phyloP scores from a whole-genome alignment of 192 early-diverging fungal genomes.

The Coemansia sp. region DNA sequence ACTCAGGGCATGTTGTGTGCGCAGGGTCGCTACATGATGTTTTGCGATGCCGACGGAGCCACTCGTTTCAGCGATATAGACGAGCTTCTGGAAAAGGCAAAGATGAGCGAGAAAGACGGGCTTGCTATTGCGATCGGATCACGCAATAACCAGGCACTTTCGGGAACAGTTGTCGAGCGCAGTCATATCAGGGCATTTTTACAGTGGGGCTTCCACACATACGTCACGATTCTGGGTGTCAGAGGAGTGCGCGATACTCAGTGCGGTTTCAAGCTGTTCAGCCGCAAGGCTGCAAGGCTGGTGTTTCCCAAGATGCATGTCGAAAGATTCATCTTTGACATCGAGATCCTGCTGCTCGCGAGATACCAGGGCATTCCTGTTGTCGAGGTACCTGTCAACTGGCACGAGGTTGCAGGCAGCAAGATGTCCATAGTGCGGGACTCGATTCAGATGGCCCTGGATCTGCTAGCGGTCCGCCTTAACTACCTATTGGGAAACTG shows the following conservation, averaged over 20 bases:
- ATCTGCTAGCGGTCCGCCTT: slow-evolving; percentile 82
- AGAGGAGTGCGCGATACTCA: slow-evolving; percentile 91
- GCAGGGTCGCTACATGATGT: slow-evolving; percentile 73
- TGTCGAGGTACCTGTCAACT: slow-evolving; percentile 86
- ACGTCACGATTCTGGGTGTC: slow-evolving; percentile 86
- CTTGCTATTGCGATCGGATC: slow-evolving; percentile 82
- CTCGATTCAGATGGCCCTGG: slow-evolving; percentile 85
- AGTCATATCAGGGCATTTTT: slow-evolving; percentile 90
- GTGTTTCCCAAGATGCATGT: slow-evolving; percentile 93
- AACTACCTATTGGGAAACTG: slow-evolving; percentile 85
- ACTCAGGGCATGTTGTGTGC: slow-evolving; percentile 85
- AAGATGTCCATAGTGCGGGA: slow-evolving; percentile 88
- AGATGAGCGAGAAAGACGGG: slow-evolving; percentile 47
- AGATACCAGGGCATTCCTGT: slow-evolving; percentile 70
- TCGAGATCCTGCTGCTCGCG: slow-evolving; percentile 89
- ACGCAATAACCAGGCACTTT: slow-evolving; percentile 81
- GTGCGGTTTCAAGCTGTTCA: slow-evolving; percentile 97
- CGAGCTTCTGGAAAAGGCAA: slow-evolving; percentile 54
- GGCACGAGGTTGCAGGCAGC: slow-evolving; percentile 96
- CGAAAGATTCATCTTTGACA: slow-evolving; percentile 97
- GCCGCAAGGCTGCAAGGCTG: slow-evolving; percentile 67
- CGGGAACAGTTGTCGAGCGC: slow-evolving; percentile 63
- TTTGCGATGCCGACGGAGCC: slow-evolving; percentile 97
- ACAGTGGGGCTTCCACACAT: slow-evolving; percentile 91
- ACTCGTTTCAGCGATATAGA: slow-evolving; percentile 87